Conservation (phyloP, 2,329 filamentous ascomycete genomes). For the Venturia aucupariae region DNA sequence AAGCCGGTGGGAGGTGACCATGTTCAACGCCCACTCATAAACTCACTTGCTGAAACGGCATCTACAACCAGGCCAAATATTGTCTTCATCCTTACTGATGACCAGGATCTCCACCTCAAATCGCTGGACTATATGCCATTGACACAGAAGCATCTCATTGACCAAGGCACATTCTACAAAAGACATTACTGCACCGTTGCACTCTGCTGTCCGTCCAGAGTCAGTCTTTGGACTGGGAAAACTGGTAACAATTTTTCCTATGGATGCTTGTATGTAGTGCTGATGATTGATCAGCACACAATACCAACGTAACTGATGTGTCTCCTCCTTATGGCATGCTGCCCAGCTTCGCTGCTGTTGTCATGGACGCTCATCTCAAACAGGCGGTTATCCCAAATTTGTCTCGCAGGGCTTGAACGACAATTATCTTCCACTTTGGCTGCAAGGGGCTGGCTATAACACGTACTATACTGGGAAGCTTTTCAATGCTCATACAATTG, state of each 20-base stretch:
- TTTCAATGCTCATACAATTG: slow-evolving; percentile 42
- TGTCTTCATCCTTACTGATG: slow-evolving; percentile 15
- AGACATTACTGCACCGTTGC: slow-evolving; percentile 59
- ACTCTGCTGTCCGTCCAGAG: slow-evolving; percentile 59
- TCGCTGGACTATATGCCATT: slow-evolving; percentile 53
- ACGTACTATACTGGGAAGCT: slow-evolving; percentile 56
- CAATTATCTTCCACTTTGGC: slow-evolving; percentile 60
- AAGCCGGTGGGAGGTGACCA: background rate
- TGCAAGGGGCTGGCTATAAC: slow-evolving; percentile 59
- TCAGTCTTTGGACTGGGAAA: slow-evolving; percentile 56
- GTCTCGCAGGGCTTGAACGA: slow-evolving; percentile 55
- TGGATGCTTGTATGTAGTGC: background rate
- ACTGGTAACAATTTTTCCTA: slow-evolving; percentile 48
- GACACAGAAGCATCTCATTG: slow-evolving; percentile 45
- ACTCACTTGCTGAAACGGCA: background rate
- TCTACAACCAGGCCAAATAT: slow-evolving; percentile 12
- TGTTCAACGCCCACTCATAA: background rate
- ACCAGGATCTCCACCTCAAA: slow-evolving; percentile 36
- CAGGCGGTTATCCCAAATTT: slow-evolving; percentile 54
- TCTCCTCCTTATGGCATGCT: slow-evolving; percentile 33
- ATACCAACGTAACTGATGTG: slow-evolving; percentile 32
- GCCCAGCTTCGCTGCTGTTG: slow-evolving; percentile 11
- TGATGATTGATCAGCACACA: background rate
- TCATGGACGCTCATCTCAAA: background rate
- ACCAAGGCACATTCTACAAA: slow-evolving; percentile 50